Evolutionary conservation across 805 yeast genomes (phyloP).

Genomic region (Candida tammaniensis): DNA sequence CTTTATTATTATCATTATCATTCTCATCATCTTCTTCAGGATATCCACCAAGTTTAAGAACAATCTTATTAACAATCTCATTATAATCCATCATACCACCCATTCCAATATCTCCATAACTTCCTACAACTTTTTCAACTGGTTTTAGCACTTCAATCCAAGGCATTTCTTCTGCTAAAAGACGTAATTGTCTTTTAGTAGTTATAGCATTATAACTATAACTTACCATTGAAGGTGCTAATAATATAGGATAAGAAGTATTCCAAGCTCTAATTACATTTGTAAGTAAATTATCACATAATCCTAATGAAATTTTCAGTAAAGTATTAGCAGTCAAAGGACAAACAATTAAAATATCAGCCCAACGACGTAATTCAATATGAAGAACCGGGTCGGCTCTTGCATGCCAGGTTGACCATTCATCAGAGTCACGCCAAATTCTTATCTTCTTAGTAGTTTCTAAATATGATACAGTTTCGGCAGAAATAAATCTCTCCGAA

Average conservation of each 20-base stretch:
- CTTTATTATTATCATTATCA: constrained; percentile 39
- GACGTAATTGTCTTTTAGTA: constrained; percentile 76
- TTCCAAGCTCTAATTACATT: constrained; percentile 95
- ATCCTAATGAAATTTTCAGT: constrained; percentile 83
- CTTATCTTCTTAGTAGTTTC: constrained; percentile 43
- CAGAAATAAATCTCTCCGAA: constrained; percentile 50
- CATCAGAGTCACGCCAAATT: constrained; percentile 58
- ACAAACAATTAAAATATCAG: constrained; percentile 88
- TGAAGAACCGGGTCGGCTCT: constrained; percentile 91
- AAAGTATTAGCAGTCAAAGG: constrained; percentile 93
- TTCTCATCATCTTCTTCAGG: constrained; percentile 51
- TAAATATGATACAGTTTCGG: constrained; percentile 39
- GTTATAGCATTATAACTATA: constrained; percentile 86
- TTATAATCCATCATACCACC: constrained; percentile 99
- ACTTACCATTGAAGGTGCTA: constrained; percentile 96
- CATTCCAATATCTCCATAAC: constrained; percentile 98
- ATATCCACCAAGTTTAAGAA: constrained; percentile 59
- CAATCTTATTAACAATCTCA: constrained; percentile 85
- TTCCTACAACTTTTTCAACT: constrained; percentile 87
- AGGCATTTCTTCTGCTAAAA: constrained; percentile 85
- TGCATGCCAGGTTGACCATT: constrained; percentile 72
- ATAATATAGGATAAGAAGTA: constrained; percentile 78
- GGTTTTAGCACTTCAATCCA: constrained; percentile 95
- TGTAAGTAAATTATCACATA: constrained; percentile 89
- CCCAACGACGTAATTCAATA: constrained; percentile 95